Conservation (phyloP, 192 early-diverging fungal genomes). For the Oehlia diaphana region DNA sequence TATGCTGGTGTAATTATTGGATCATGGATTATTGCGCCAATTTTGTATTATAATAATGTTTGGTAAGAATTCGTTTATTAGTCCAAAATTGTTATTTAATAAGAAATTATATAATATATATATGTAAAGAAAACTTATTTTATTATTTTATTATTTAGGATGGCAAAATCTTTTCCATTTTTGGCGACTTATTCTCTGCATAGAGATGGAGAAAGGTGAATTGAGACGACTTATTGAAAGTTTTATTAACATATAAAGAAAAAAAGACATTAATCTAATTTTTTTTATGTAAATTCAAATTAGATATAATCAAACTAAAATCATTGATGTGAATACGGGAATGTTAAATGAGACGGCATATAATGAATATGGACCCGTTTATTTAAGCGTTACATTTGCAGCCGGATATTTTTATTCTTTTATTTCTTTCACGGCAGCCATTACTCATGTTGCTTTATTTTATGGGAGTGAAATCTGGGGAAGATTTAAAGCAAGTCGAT, state of each 20-base stretch:
- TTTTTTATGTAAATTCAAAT: background rate
- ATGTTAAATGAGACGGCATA: constrained; percentile 48
- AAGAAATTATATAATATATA: background rate
- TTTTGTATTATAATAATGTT: constrained; percentile 62
- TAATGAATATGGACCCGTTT: constrained; percentile 45
- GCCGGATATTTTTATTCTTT: constrained; percentile 51
- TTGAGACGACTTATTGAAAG: background rate
- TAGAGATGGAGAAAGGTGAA: constrained; percentile 14
- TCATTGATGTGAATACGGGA: constrained; percentile 40
- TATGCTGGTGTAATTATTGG: constrained; percentile 40
- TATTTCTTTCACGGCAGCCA: constrained; percentile 51
- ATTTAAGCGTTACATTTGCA: constrained; percentile 51
- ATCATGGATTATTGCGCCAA: constrained; percentile 70
- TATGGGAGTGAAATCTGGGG: constrained; percentile 61
- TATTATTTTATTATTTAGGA: background rate
- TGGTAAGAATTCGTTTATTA: constrained; percentile 44
- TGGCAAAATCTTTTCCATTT: constrained; percentile 18
- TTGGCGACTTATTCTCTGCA: constrained; percentile 19
- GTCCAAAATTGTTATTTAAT: background rate
- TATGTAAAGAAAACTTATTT: background rate
- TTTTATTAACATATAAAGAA: too few relatives aligned
- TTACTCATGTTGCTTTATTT: constrained; percentile 60
- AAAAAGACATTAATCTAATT: background rate
- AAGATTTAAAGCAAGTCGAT: constrained; percentile 25
- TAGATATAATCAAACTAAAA: constrained; percentile 53